Conservation (phyloP, 176 grass and related monocot species). For the Themeda triandra region DNA sequence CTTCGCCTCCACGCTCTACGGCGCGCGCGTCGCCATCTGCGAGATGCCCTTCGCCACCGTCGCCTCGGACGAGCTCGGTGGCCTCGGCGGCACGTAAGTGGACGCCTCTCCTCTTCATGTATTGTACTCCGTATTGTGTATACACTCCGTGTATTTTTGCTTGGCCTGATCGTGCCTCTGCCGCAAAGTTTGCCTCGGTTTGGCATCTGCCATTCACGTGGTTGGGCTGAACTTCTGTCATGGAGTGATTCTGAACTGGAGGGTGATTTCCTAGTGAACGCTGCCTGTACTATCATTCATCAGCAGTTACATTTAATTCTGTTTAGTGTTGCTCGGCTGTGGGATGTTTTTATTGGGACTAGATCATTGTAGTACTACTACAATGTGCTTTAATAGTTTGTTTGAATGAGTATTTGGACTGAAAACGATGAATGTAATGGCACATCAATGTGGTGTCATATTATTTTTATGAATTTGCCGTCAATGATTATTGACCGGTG, state of each 20-base stretch:
- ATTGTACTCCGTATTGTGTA: not conserved
- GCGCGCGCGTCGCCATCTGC: conserved; percentile 74
- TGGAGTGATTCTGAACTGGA: not conserved
- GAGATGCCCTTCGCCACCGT: conserved; percentile 91
- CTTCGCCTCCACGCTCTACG: conserved; percentile 73
- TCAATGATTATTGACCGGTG: not conserved
- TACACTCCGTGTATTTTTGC: not conserved
- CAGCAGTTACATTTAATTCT: not conserved
- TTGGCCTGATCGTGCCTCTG: not conserved
- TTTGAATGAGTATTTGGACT: not conserved
- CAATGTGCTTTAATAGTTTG: not conserved
- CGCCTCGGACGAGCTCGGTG: conserved; percentile 57
- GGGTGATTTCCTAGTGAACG: not conserved
- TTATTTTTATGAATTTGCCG: not conserved
- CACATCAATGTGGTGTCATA: not conserved
- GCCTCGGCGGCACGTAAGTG: conserved; percentile 92
- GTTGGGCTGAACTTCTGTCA: not conserved
- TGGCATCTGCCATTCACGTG: not conserved
- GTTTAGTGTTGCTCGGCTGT: not conserved
- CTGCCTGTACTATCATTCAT: not conserved
- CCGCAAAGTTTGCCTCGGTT: not conserved
- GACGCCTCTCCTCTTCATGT: not conserved
- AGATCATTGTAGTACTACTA: not conserved
- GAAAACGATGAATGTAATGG: not conserved
- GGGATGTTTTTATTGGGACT: not conserved